Evolutionary conservation across 73 alveolate genomes (phyloP).

Genomic region (Paramecium tetraurelia): DNA sequence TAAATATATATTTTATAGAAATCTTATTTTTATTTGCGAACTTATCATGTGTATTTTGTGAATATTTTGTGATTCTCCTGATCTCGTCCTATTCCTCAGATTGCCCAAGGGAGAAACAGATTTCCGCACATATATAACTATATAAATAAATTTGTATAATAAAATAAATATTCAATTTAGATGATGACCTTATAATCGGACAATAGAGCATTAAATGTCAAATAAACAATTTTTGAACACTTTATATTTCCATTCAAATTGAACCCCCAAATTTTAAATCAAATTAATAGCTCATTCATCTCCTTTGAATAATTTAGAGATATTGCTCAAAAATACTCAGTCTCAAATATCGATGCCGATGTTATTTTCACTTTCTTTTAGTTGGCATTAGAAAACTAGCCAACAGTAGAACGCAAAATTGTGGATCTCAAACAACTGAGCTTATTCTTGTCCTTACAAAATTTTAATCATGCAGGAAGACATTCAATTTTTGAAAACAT

Average conservation of each 20-base stretch:
- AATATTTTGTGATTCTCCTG: not conserved
- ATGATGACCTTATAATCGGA: not conserved
- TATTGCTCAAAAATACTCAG: not conserved
- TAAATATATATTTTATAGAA: not conserved
- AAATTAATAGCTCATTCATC: not conserved
- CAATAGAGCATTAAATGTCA: not conserved
- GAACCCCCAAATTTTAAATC: not conserved
- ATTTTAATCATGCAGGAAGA: slow-evolving; percentile 13
- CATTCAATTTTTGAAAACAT: slow-evolving; percentile 22
- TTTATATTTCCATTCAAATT: slow-evolving; percentile 14
- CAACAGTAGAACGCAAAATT: not conserved
- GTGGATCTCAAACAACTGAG: not conserved
- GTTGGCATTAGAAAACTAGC: not conserved
- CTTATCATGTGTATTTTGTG: not conserved
- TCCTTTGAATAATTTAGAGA: slow-evolving; percentile 29
- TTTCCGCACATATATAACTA: not conserved
- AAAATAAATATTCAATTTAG: not conserved
- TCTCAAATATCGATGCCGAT: not conserved
- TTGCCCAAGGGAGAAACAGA: not conserved
- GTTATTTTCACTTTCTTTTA: not conserved
- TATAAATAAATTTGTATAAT: not conserved
- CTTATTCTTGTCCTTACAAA: not conserved
- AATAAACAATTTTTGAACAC: slow-evolving; percentile 12
- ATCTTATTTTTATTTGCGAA: not conserved
- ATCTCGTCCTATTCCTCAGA: not conserved